These are phyloP conservation scores for Salvia rosmarinus DNA, from an alignment of 257 asterid genomes.

Conservation along the genomic window DNA sequence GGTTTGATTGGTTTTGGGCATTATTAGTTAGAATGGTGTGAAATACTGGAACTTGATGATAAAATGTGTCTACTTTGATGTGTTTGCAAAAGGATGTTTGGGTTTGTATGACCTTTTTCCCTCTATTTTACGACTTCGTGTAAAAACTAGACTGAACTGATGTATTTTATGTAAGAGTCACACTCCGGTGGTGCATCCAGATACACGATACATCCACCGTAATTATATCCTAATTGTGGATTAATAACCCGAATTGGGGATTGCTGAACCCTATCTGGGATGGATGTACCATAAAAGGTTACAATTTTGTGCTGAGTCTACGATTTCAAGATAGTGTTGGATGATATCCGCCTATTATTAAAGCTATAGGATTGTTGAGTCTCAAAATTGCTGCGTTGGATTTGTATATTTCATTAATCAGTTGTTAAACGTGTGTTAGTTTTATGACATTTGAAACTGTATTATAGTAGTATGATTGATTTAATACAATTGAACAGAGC, in stretches of 20 bases:
- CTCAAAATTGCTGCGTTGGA: not conserved
- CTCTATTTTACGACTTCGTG: not conserved
- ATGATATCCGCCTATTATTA: not conserved
- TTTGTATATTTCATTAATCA: not conserved
- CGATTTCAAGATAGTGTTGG: not conserved
- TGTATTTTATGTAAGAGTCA: too few relatives aligned
- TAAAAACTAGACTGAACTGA: not conserved
- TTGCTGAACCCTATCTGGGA: too few relatives aligned
- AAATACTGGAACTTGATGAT: conserved; percentile 9
- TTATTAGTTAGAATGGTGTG: not conserved
- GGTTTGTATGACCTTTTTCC: not conserved
- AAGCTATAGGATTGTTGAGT: conserved; percentile 9
- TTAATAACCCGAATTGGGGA: too few relatives aligned
- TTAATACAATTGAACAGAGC: conserved; percentile 75
- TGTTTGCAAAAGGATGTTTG: not conserved
- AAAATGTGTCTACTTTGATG: conserved; percentile 8
- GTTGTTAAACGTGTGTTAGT: not conserved
- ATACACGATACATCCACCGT: too few relatives aligned
- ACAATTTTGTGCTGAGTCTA: not conserved
- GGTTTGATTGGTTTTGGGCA: conserved; percentile 11
- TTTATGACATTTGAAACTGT: not conserved
- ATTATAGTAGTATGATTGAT: conserved; percentile 28
- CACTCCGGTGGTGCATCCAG: too few relatives aligned
- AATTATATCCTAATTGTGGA: too few relatives aligned
- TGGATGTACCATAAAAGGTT: not conserved